Evolutionary conservation across 2,329 filamentous ascomycete species (phyloP).

Genomic region (Cytospora paraplurivora): DNA sequence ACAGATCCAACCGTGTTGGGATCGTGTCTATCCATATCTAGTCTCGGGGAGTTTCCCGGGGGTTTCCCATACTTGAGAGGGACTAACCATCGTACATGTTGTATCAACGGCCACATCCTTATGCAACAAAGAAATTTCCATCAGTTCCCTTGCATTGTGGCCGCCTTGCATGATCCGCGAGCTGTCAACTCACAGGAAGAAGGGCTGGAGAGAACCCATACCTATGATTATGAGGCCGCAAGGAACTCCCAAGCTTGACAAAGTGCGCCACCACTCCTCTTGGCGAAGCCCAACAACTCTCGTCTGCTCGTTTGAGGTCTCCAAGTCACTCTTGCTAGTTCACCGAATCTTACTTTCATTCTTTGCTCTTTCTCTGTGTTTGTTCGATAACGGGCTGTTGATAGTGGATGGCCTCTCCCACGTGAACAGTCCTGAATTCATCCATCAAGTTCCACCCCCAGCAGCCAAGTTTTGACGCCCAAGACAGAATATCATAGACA

Average conservation of each 20-base stretch:
- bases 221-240: background rate
- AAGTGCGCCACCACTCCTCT: background rate
- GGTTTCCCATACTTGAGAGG: background rate
- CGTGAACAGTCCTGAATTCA: background rate
- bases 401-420: background rate
- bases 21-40: no score
- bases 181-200: background rate
- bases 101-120: no score
- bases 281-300: no score
- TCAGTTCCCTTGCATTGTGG: background rate
- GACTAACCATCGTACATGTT: no score
- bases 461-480: background rate
- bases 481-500: background rate
- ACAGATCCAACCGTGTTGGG: no score
- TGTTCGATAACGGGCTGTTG: background rate
- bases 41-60: no score
- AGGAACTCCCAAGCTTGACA: background rate
- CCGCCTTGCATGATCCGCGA: background rate
- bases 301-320: background rate
- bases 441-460: background rate
- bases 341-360: background rate
- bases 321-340: background rate
- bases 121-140: background rate
- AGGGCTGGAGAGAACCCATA: background rate
- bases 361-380: background rate